phyloP scores from a whole-genome alignment of 495 filamentous ascomycete species.

The Hypoxylon crocopeplum region DNA sequence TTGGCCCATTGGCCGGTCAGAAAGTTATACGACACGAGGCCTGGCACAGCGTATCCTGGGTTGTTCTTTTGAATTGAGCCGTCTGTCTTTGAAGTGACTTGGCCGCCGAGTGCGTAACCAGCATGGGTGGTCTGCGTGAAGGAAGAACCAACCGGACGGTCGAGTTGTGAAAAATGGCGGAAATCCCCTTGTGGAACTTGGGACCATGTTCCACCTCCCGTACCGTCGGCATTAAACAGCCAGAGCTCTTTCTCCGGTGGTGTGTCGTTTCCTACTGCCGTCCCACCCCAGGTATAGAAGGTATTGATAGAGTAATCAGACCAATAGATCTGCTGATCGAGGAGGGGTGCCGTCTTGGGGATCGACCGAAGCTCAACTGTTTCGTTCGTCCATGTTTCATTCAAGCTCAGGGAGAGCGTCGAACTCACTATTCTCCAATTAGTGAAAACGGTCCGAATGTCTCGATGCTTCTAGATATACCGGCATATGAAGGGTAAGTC shows the following conservation, averaged over 20 bases:
- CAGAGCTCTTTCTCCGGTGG: constrained; percentile 37
- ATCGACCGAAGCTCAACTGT: constrained; percentile 39
- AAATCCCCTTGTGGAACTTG: constrained; percentile 35
- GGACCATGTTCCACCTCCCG: constrained; percentile 46
- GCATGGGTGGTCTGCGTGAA: constrained; percentile 24
- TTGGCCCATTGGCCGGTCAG: constrained; percentile 43
- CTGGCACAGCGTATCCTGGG: constrained; percentile 36
- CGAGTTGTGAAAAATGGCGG: constrained; percentile 29
- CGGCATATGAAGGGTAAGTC: constrained; percentile 23
- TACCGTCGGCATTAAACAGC: constrained; percentile 44
- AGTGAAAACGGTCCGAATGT: background rate
- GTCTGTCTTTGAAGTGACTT: constrained; percentile 36
- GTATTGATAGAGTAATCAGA: constrained; percentile 29
- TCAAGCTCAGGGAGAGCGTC: constrained; percentile 48
- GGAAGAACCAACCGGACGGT: constrained; percentile 26
- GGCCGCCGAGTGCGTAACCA: constrained; percentile 43
- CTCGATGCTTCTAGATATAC: constrained; percentile 6
- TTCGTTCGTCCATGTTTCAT: constrained; percentile 44
- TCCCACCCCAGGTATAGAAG: constrained; percentile 50
- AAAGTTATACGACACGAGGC: constrained; percentile 46
- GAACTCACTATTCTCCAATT: constrained; percentile 35
- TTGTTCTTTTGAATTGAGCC: constrained; percentile 23
- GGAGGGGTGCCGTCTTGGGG: constrained; percentile 27
- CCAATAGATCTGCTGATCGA: constrained; percentile 41
- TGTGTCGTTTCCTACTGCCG: constrained; percentile 11